phyloP scores from a whole-genome alignment of 73 alveolate species.

The Durusdinium trenchii region DNA sequence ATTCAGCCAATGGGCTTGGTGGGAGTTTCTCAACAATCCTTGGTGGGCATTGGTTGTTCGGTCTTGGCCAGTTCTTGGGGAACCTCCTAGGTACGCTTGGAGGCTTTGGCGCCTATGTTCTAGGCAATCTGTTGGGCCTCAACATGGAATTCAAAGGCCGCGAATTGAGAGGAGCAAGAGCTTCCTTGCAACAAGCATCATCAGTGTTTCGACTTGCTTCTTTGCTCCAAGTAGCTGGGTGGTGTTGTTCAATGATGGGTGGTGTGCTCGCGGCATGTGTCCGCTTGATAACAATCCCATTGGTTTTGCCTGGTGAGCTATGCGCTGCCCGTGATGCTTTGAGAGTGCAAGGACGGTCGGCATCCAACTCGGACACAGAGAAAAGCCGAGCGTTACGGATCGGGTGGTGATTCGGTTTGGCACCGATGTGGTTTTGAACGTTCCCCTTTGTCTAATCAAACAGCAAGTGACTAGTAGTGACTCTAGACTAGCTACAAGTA shows the following conservation, averaged over 20 bases:
- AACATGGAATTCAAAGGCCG: slow-evolving; percentile 18
- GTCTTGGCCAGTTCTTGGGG: slow-evolving; percentile 26
- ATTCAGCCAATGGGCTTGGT: slow-evolving; percentile 11
- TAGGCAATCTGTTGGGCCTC: slow-evolving; percentile 15
- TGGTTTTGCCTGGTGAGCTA: neutral
- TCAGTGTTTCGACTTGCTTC: neutral
- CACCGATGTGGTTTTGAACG: too few species aligned
- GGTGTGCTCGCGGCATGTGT: neutral
- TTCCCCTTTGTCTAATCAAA: too few species aligned
- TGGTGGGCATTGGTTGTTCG: neutral
- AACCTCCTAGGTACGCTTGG: slow-evolving; percentile 22
- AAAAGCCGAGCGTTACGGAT: too few species aligned
- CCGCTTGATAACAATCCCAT: neutral
- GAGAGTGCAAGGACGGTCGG: too few species aligned
- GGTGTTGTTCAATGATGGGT: slow-evolving; percentile 18
- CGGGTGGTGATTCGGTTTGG: too few species aligned
- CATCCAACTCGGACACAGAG: too few species aligned
- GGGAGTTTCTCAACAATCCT: slow-evolving; percentile 12
- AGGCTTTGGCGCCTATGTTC: neutral
- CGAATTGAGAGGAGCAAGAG: neutral
- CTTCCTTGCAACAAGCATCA: neutral
- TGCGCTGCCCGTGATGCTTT: neutral
- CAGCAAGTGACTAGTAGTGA: neutral
- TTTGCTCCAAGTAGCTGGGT: neutral
- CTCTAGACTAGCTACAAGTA: neutral